A percentile compares a stretch with the other conserved stretches of the same genome.
Evolutionary conservation across 495 filamentous ascomycete species (phyloP).

Genomic region (Cenococcum geophilum): DNA sequence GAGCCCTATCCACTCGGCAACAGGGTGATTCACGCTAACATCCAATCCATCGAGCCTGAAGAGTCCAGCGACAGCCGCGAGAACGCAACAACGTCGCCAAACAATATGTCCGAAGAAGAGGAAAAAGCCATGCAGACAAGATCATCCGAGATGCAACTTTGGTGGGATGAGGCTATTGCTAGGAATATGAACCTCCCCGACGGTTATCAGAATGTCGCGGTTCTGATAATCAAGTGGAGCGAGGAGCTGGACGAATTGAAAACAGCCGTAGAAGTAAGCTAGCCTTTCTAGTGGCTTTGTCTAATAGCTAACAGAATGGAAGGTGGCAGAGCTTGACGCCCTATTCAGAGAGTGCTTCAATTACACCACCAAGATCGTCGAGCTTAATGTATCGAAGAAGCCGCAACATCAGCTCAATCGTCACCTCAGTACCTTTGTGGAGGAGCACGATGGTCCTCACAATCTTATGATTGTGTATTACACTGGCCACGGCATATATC

Average conservation of each 20-base stretch:
- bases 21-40: conserved; percentile 6
- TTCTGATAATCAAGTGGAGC: conserved; percentile 32
- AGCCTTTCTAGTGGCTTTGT: background rate
- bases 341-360: conserved; percentile 10
- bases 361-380: conserved; percentile 14
- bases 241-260: conserved; percentile 28
- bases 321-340: conserved; percentile 16
- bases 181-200: conserved; percentile 25
- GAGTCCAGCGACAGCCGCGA: background rate
- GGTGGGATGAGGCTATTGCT: conserved; percentile 9
- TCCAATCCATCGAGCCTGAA: conserved; percentile 3
- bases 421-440: conserved; percentile 17
- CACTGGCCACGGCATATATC: conserved; percentile 29
- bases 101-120: background rate
- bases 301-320: conserved; percentile 7
- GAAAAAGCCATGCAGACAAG: background rate
- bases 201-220: conserved; percentile 29
- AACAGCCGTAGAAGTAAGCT: conserved; percentile 21
- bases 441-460: conserved; percentile 26
- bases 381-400: conserved; percentile 12
- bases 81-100: background rate
- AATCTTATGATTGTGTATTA: conserved; percentile 35
- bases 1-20: background rate
- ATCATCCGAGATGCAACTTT: conserved; percentile 13
- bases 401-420: conserved; percentile 25